A percentile compares a stretch with the other conserved stretches of the same genome.
Evolutionary conservation across 2,329 filamentous ascomycete species (phyloP).

Genomic region (Apiospora phragmitis): DNA sequence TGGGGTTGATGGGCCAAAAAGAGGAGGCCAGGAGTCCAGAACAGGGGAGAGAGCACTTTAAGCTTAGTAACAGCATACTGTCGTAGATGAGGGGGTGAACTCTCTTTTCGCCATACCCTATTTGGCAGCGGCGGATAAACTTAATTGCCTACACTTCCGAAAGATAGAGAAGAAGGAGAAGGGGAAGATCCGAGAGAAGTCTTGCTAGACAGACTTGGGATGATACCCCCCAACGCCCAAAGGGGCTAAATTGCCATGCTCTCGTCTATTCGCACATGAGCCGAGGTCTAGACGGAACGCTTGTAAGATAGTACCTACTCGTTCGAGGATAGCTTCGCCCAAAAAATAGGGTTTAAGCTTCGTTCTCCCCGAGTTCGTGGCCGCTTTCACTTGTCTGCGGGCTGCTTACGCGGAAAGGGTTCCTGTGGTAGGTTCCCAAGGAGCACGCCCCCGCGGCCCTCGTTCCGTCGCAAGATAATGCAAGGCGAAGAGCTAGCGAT

Average conservation of each 20-base stretch:
- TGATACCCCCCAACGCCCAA: not conserved
- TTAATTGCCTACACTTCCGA: not conserved
- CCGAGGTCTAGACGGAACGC: not conserved
- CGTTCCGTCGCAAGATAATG: not conserved
- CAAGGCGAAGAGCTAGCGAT: not conserved
- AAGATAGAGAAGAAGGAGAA: not conserved
- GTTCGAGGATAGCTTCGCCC: not conserved
- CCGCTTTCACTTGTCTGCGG: not conserved
- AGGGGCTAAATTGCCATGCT: not conserved
- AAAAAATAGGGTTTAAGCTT: not conserved
- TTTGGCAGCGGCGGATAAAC: not conserved
- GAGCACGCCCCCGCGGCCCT: not conserved
- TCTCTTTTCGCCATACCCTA: not conserved
- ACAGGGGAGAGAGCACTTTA: not conserved
- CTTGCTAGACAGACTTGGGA: not conserved
- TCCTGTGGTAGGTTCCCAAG: not conserved
- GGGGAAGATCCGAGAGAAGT: not conserved
- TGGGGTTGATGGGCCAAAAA: not conserved
- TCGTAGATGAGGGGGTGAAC: not conserved
- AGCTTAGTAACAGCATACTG: not conserved
- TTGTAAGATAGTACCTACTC: not conserved
- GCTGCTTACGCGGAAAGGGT: not conserved
- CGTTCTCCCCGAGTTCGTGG: not conserved
- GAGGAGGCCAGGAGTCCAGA: too few relatives aligned
- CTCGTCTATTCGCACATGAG: not conserved